These are phyloP conservation scores for Coemansia sp. DNA, from an alignment of 192 early-diverging fungal species.

Conservation along the genomic window DNA sequence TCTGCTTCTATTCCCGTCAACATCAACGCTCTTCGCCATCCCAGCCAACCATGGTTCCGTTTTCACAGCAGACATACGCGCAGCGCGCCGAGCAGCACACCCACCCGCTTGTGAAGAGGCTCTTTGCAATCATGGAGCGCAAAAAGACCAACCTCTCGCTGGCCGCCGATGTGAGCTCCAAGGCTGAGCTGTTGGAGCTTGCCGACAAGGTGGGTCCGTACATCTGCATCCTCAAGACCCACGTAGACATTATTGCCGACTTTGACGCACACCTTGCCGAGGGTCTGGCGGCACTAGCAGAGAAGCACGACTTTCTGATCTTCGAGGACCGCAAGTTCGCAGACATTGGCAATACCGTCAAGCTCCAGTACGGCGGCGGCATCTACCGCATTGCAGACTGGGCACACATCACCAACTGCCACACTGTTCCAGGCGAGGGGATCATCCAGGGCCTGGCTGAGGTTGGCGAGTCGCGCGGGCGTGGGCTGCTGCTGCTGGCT, in stretches of 20 bases:
- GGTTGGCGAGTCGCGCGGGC: constrained; percentile 75
- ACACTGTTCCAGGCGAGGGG: constrained; percentile 92
- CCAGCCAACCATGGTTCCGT: constrained; percentile 35
- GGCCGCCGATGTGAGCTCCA: constrained; percentile 87
- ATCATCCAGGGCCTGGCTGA: constrained; percentile 91
- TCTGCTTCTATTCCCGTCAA: not conserved
- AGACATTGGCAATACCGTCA: constrained; percentile 98
- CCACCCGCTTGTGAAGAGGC: constrained; percentile 74
- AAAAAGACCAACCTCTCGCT: constrained; percentile 92
- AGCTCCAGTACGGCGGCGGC: constrained; percentile 89
- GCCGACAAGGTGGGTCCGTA: constrained; percentile 91
- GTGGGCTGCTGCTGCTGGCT: constrained; percentile 87
- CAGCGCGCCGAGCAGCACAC: constrained; percentile 66
- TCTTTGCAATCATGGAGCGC: constrained; percentile 82
- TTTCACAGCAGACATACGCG: constrained; percentile 59
- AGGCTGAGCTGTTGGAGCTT: constrained; percentile 82
- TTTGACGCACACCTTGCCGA: constrained; percentile 85
- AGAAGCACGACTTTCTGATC: constrained; percentile 93
- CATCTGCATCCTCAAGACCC: constrained; percentile 97
- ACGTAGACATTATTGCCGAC: constrained; percentile 92
- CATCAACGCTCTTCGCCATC: not conserved
- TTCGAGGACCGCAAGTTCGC: constrained; percentile 99
- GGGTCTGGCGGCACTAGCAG: constrained; percentile 70
- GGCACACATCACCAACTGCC: constrained; percentile 96
- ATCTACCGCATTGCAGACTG: constrained; percentile 92